Base-by-base conservation (phyloP, 495 filamentous ascomycete species). In the Oleoguttula mirabilis region DNA sequence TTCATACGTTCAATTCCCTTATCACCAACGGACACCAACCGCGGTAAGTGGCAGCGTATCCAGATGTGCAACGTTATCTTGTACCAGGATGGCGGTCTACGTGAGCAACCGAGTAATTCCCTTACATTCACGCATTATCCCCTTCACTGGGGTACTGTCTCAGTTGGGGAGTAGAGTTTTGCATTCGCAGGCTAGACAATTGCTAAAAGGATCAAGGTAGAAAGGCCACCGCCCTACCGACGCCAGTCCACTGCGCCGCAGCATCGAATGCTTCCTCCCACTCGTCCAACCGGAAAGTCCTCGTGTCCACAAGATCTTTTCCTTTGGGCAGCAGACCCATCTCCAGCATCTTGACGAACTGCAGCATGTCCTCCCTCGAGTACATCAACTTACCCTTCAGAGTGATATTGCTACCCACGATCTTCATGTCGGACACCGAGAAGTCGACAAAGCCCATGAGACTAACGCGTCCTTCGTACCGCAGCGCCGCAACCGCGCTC, bases 361-460 rank as follows among this genome's bases (percentile, higher is more conserved):
- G 23, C 23, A 21, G 6, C 10, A 53, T 30, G 16, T 48, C 45
- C 1, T 25, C 21, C 2, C 59, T 51, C 30, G 65, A 64, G 43
- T 66, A 73, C 71, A 76, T 75, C 43, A 57, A 73, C 43, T 60
- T 64, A 1, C 71, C 72, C 27, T 63, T 57, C 38, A 75, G 50
- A 10, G 49, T 62, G 24, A 76, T 39, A 20, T 61, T 64, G 4
- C 58, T 59, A 31, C 59, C 48, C 47, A 70, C 60, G 16, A 69
- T 50, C 7, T 56, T 27, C n/a, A 30, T 24, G 43, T 69, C 65
- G 10, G 66, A 60, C 17, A 66, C 43, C 2, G 35, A 8, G 8
- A 72, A 47, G 32, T 70, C 61, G 10, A 55, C 57, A 10, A 12
- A 27, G 7, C 72, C 71, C 68, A 71, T 70, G 1, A 76, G 32